phyloP scores from a whole-genome alignment of 345 rosid genomes.

The Kandelia obovata region DNA sequence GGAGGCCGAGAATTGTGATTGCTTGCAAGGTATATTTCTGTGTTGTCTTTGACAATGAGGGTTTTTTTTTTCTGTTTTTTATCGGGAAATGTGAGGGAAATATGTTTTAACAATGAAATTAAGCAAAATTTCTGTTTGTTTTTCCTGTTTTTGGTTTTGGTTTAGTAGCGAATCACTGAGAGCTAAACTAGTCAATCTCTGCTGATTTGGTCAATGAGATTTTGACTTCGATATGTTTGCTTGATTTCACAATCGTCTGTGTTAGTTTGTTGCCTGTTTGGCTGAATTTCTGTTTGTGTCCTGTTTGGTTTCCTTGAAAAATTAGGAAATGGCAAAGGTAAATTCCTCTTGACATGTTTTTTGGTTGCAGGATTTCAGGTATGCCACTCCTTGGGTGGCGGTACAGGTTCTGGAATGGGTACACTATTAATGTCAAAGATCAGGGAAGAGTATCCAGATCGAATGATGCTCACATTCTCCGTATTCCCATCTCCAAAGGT shows the following conservation, averaged over 20 bases:
- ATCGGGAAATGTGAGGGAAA: too few relatives aligned
- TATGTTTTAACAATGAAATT: too few relatives aligned
- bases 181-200: too few relatives aligned
- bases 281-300: neutral
- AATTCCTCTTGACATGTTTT: neutral
- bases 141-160: neutral
- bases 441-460: conserved; percentile 71
- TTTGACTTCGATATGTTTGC: too few relatives aligned
- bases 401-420: conserved; percentile 85
- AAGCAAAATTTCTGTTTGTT: neutral
- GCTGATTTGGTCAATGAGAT: too few relatives aligned
- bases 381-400: conserved; percentile 79
- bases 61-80: too few relatives aligned
- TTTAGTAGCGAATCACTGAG: too few relatives aligned
- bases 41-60: neutral
- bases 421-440: conserved; percentile 70
- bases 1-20: conserved; percentile 76
- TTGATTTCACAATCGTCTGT: neutral
- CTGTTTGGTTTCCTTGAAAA: neutral
- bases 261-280: neutral
- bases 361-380: conserved; percentile 64
- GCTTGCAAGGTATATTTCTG: conserved; percentile 51
- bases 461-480: conserved; percentile 85
- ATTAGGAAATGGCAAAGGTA: too few relatives aligned
- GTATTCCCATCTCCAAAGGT: conserved; percentile 88